phyloP scores from a whole-genome alignment of 2,329 filamentous ascomycete genomes.

The Xylariomycetidae sp. region DNA sequence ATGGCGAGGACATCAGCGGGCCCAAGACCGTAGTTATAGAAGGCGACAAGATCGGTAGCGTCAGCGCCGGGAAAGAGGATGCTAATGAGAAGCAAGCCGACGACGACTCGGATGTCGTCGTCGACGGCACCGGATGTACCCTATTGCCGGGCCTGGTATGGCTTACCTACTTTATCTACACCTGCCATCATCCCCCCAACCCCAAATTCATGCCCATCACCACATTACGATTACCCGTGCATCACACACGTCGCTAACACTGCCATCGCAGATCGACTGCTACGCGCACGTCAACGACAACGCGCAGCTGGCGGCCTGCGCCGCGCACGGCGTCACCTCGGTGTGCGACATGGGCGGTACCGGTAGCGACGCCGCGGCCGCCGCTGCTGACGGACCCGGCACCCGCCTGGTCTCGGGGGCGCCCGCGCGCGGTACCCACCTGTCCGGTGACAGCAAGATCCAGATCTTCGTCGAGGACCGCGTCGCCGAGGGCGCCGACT shows the following conservation, averaged over 20 bases:
- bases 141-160: slow-evolving; percentile 18
- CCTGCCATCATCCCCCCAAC: too few relatives aligned
- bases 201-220: too few relatives aligned
- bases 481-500: slow-evolving; percentile 18
- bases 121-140: slow-evolving; percentile 18
- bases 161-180: too few relatives aligned
- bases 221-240: too few relatives aligned
- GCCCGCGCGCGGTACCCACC: too few relatives aligned
- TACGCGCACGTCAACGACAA: slow-evolving; percentile 17
- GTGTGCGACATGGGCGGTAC: slow-evolving; percentile 20
- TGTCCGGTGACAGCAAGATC: too few relatives aligned
- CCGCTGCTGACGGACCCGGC: too few relatives aligned
- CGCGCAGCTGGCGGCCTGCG: slow-evolving; percentile 13
- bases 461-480: slow-evolving; percentile 14
- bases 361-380: too few relatives aligned
- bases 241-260: too few relatives aligned
- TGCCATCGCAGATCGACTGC: slow-evolving; percentile 21
- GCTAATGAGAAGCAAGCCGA: slow-evolving; percentile 1
- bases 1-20: slow-evolving; percentile 11
- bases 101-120: slow-evolving; percentile 2
- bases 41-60: slow-evolving; percentile 10
- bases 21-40: slow-evolving; percentile 15
- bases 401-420: too few relatives aligned
- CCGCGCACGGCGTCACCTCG: slow-evolving; percentile 13
- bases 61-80: slow-evolving; percentile 5